These are phyloP conservation scores for Rhynchosporium secalis DNA, from an alignment of 2,329 filamentous ascomycete genomes.

Conservation along the genomic window DNA sequence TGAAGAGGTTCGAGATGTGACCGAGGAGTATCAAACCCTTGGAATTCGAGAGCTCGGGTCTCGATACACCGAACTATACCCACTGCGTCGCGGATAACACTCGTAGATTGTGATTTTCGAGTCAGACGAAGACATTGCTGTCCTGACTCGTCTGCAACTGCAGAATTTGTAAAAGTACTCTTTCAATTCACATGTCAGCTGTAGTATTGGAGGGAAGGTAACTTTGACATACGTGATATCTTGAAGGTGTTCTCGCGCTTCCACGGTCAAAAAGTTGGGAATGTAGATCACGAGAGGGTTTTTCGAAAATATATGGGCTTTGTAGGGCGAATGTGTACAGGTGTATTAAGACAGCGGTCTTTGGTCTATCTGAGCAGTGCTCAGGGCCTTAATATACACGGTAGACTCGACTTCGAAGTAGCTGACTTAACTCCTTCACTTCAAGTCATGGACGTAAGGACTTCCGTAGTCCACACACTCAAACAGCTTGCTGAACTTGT, in stretches of 20 bases:
- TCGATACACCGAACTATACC: constrained; percentile 55
- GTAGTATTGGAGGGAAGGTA: neutral
- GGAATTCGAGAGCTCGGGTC: constrained; percentile 54
- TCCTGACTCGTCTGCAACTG: constrained; percentile 49
- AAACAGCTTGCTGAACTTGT: neutral
- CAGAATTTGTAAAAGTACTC: constrained; percentile 43
- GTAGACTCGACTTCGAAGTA: neutral
- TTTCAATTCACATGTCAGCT: constrained; percentile 20
- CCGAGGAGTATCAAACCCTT: constrained; percentile 53
- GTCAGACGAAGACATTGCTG: constrained; percentile 47
- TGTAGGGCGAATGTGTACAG: constrained; percentile 27
- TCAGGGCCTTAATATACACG: neutral
- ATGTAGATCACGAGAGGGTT: constrained; percentile 58
- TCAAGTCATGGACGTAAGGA: constrained; percentile 28
- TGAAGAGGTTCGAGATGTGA: constrained; percentile 60
- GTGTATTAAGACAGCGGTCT: constrained; percentile 3
- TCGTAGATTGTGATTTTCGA: constrained; percentile 51
- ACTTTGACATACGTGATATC: constrained; percentile 46
- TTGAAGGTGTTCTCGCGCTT: constrained; percentile 52
- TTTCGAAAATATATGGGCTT: constrained; percentile 50
- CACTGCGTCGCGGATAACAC: constrained; percentile 44
- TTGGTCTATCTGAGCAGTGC: constrained; percentile 12
- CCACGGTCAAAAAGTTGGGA: constrained; percentile 50
- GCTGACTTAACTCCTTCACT: neutral
- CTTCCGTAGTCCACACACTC: too few species aligned